These are phyloP conservation scores for Xylaria polymorpha DNA, from an alignment of 2,329 filamentous ascomycete genomes.

Conservation along the genomic window DNA sequence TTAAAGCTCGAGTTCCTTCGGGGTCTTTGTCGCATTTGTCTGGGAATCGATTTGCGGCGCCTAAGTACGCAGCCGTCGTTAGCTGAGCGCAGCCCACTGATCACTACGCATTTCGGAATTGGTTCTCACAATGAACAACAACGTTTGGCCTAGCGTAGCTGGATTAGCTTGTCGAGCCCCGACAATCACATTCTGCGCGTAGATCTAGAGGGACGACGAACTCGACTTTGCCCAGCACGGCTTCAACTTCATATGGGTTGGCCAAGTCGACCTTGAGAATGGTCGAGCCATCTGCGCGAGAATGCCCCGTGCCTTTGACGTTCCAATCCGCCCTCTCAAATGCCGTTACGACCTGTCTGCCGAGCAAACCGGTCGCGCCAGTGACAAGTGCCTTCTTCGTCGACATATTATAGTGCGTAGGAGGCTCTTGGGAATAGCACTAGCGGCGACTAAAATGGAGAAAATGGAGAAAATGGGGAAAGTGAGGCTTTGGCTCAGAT, in stretches of 20 bases:
- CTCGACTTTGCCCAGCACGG: slow-evolving; percentile 65
- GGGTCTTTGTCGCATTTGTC: slow-evolving; percentile 87
- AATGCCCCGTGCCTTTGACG: slow-evolving; percentile 79
- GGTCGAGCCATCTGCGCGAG: slow-evolving; percentile 75
- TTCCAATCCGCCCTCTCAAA: slow-evolving; percentile 76
- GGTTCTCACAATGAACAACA: slow-evolving; percentile 79
- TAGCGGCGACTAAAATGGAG: not conserved
- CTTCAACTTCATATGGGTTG: slow-evolving; percentile 59
- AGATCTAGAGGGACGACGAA: slow-evolving; percentile 50
- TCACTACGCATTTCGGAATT: slow-evolving; percentile 5
- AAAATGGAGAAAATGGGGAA: no score
- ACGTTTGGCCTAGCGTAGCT: slow-evolving; percentile 71
- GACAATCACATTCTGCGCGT: not conserved
- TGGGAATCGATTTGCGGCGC: slow-evolving; percentile 87
- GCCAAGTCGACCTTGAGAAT: slow-evolving; percentile 71
- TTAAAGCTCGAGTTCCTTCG: slow-evolving; percentile 76
- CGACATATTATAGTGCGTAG: slow-evolving; percentile 46
- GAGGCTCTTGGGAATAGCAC: not conserved
- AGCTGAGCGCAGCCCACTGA: not conserved
- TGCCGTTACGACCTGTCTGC: slow-evolving; percentile 78
- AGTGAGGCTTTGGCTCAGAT: no score
- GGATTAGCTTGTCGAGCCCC: slow-evolving; percentile 36
- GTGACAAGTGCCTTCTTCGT: slow-evolving; percentile 76
- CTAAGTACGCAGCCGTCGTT: slow-evolving; percentile 55
- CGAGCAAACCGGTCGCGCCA: slow-evolving; percentile 85